These are phyloP conservation scores for Tylopilus sp. DNA, from an alignment of 768 basidiomycete genomes.

Conservation along the genomic window DNA sequence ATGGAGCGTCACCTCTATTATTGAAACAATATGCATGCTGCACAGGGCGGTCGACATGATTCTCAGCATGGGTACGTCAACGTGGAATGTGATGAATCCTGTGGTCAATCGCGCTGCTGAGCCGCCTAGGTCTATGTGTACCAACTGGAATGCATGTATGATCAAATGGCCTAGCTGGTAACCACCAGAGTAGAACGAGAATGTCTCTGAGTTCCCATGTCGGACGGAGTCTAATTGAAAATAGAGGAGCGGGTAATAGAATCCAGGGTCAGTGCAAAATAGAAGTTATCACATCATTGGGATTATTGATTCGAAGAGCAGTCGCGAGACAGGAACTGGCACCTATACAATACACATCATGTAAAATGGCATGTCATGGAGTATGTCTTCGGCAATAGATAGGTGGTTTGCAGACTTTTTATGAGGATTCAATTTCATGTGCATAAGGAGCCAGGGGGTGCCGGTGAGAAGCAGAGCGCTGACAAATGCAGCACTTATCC, in stretches of 20 bases:
- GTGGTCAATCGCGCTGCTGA: constrained; percentile 51
- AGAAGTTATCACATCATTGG: constrained; percentile 7
- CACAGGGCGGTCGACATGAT: constrained; percentile 33
- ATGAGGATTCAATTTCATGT: constrained; percentile 38
- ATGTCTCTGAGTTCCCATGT: constrained; percentile 40
- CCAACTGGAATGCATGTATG: constrained; percentile 33
- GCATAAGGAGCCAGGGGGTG: constrained; percentile 32
- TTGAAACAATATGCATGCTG: constrained; percentile 37
- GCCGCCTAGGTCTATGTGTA: constrained; percentile 49
- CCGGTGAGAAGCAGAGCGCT: constrained; percentile 35
- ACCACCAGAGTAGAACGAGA: constrained; percentile 55
- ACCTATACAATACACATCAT: constrained; percentile 21
- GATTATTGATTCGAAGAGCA: not conserved
- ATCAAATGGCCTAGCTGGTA: not conserved
- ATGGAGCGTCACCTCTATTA: no score
- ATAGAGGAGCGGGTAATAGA: constrained; percentile 56
- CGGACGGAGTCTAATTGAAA: constrained; percentile 50
- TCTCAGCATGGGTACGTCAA: constrained; percentile 44
- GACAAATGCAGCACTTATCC: constrained; percentile 45
- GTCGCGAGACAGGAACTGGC: not conserved
- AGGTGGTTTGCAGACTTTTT: constrained; percentile 13
- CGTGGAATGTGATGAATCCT: constrained; percentile 37
- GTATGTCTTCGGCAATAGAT: constrained; percentile 12
- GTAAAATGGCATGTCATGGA: constrained; percentile 17
- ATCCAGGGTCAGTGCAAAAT: constrained; percentile 31